Percentiles rank a stretch among this genome's conserved stretches.
Evolutionary conservation across 164 flowering plant species (phyloP).

Genomic region (Magnolia sinica): DNA sequence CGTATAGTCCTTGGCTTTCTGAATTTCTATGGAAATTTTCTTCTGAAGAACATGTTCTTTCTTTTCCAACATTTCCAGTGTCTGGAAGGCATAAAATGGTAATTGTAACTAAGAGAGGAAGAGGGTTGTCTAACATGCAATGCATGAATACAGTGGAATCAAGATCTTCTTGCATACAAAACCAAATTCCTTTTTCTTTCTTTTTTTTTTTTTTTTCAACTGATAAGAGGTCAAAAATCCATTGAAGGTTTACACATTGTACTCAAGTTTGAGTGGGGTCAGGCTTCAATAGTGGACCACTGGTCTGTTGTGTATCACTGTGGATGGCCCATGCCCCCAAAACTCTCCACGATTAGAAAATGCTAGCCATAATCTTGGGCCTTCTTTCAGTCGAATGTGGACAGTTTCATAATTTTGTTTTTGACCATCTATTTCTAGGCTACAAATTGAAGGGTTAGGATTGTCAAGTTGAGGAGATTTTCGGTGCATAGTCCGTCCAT

Average conservation of each 20-base stretch:
- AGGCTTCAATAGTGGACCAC: too few relatives aligned
- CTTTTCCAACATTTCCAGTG: slow-evolving; percentile 20
- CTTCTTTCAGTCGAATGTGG: not conserved
- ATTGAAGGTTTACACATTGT: too few relatives aligned
- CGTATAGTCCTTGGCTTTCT: slow-evolving; percentile 18
- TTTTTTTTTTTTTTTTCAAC: not conserved
- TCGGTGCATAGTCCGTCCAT: not conserved
- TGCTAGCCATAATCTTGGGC: not conserved
- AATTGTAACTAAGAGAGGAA: not conserved
- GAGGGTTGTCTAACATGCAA: not conserved
- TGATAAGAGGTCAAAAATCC: not conserved
- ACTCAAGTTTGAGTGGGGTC: too few relatives aligned
- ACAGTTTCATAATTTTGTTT: not conserved
- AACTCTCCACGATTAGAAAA: not conserved
- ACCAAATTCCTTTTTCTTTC: not conserved
- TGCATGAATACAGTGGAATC: not conserved
- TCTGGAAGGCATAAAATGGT: slow-evolving; percentile 1
- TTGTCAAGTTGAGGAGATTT: not conserved
- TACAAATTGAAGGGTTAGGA: not conserved
- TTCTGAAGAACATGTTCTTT: slow-evolving; percentile 18
- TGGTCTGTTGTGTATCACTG: not conserved
- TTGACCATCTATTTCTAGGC: not conserved
- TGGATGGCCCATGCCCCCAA: not conserved
- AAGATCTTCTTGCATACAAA: not conserved
- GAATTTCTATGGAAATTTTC: slow-evolving; percentile 19